These are phyloP conservation scores for Meyerozyma carpophila DNA, from an alignment of 1,139 yeast genomes.

Conservation along the genomic window DNA sequence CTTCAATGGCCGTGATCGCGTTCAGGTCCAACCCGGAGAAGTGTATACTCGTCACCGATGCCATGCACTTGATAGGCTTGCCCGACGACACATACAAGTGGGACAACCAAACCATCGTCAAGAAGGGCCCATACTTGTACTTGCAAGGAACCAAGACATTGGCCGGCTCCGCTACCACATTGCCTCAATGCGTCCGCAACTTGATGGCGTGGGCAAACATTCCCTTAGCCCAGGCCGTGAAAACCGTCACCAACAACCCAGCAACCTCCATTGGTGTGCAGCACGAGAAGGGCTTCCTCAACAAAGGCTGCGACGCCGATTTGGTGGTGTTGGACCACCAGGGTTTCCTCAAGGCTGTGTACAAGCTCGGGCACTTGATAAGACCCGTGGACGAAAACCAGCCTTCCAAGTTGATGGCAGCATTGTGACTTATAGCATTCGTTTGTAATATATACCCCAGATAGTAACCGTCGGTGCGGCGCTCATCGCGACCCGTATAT, in stretches of 20 bases:
- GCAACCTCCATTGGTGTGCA: constrained; percentile 44
- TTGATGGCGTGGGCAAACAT: constrained; percentile 49
- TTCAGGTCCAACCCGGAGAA: constrained; percentile 51
- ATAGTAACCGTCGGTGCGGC: not conserved
- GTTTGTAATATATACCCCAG: not conserved
- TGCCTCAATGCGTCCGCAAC: constrained; percentile 51
- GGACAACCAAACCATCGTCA: constrained; percentile 45
- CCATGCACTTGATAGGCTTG: constrained; percentile 52
- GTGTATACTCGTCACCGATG: constrained; percentile 58
- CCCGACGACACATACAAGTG: constrained; percentile 48
- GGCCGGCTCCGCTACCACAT: constrained; percentile 60
- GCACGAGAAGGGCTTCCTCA: constrained; percentile 46
- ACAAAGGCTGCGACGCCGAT: constrained; percentile 56
- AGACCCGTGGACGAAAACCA: constrained; percentile 15
- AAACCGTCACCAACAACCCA: constrained; percentile 55
- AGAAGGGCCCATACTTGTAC: constrained; percentile 43
- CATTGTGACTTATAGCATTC: constrained; percentile 8
- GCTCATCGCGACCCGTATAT: not conserved
- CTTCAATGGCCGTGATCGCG: constrained; percentile 50
- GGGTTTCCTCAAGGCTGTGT: constrained; percentile 46
- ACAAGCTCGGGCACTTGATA: constrained; percentile 37
- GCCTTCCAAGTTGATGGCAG: constrained; percentile 17
- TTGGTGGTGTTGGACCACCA: constrained; percentile 42
- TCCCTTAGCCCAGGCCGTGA: constrained; percentile 49
- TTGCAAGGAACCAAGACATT: constrained; percentile 55